phyloP scores from a whole-genome alignment of 2,329 filamentous ascomycete species.

The Fusarium sp. region DNA sequence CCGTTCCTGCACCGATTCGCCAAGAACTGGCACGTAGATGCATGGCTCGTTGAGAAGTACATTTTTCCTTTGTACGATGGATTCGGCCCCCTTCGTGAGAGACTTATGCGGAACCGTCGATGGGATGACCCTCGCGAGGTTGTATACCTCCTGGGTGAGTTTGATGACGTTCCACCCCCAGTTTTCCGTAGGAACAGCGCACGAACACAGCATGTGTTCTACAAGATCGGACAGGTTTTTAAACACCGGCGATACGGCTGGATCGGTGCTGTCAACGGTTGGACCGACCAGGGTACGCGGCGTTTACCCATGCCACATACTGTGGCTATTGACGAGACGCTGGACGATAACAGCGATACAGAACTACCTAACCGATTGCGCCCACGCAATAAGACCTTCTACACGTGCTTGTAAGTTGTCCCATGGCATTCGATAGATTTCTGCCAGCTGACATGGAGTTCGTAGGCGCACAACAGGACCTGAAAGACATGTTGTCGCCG shows the following conservation, averaged over 20 bases:
- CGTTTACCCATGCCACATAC: conserved; percentile 44
- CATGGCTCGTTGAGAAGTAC: conserved; percentile 75
- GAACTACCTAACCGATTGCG: conserved; percentile 44
- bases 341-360: conserved; percentile 45
- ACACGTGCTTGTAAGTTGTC: conserved; percentile 79
- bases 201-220: conserved; percentile 52
- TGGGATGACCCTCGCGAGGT: conserved; percentile 48
- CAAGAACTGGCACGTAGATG: conserved; percentile 68
- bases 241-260: conserved; percentile 83
- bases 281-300: conserved; percentile 67
- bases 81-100: conserved; percentile 50
- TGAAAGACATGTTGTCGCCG: conserved; percentile 58
- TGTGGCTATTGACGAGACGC: conserved; percentile 43
- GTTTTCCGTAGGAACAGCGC: conserved; percentile 48
- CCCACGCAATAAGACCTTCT: conserved; percentile 69
- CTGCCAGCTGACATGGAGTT: conserved; percentile 10
- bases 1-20: conserved; percentile 66
- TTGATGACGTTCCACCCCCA: conserved; percentile 56
- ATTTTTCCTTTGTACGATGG: conserved; percentile 68
- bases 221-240: conserved; percentile 85
- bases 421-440: neutral
- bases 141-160: conserved; percentile 53
- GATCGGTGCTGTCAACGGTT: conserved; percentile 86
- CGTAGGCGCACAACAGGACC: conserved; percentile 49
- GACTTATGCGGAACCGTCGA: conserved; percentile 44